Conservation (phyloP, 306 rosid genomes). For the Vigna angularis region DNA sequence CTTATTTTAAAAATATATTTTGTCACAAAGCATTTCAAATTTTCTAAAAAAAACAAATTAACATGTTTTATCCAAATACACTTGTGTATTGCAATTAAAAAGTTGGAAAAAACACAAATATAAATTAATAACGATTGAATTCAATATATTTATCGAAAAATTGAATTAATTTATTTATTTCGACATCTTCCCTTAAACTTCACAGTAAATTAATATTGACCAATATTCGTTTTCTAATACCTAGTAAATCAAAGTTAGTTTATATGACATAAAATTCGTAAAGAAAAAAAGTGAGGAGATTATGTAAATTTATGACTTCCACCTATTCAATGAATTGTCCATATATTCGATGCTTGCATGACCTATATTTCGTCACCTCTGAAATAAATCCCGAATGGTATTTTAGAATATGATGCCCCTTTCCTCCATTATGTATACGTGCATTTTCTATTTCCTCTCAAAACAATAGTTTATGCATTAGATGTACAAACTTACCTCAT, state of each 20-base stretch:
- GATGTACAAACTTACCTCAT: conserved; percentile 1
- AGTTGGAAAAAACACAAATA: too few species aligned
- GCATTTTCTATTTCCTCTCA: neutral
- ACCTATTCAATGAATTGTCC: conserved; percentile 24
- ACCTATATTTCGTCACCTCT: conserved; percentile 28
- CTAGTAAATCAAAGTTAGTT: neutral
- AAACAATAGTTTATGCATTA: neutral
- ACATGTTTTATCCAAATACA: too few species aligned
- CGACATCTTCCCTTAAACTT: conserved; percentile 3
- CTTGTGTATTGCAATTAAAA: too few species aligned
- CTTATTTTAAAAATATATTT: too few species aligned
- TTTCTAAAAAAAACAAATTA: too few species aligned
- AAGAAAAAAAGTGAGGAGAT: conserved; percentile 7
- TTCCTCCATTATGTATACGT: conserved; percentile 6
- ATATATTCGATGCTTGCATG: conserved; percentile 37
- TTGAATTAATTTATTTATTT: neutral
- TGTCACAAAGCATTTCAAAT: too few species aligned
- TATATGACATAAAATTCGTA: conserved; percentile 13
- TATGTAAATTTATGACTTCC: conserved; percentile 25
- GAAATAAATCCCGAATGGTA: conserved; percentile 2
- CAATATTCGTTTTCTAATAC: conserved; percentile 1
- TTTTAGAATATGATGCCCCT: conserved; percentile 56
- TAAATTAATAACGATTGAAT: too few species aligned
- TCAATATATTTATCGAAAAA: too few species aligned
- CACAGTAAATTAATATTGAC: neutral